Conservation (phyloP, 2,329 filamentous ascomycete species). For the Stachybotrys echinatus region DNA sequence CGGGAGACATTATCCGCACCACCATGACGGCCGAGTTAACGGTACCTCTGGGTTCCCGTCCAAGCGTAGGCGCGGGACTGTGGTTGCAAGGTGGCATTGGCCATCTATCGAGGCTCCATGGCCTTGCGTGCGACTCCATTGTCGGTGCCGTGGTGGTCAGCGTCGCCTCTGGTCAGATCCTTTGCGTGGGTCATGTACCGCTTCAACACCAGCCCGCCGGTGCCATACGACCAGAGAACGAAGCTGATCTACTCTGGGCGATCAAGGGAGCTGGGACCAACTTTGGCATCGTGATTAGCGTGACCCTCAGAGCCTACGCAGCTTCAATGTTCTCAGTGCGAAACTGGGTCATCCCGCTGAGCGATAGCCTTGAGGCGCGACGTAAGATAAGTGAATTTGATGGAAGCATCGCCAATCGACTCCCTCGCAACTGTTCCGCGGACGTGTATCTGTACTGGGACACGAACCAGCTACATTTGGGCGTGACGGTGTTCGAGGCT, state of each 20-base stretch:
- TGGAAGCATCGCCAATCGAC: slow-evolving; percentile 26
- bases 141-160: slow-evolving; percentile 55
- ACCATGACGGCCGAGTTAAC: slow-evolving; percentile 42
- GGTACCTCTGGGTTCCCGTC: slow-evolving; percentile 55
- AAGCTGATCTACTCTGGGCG: slow-evolving; percentile 50
- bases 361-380: slow-evolving; percentile 17
- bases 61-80: slow-evolving; percentile 57
- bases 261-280: slow-evolving; percentile 55
- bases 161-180: slow-evolving; percentile 37
- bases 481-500: slow-evolving; percentile 43
- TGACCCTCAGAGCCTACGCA: slow-evolving; percentile 41
- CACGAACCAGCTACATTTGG: slow-evolving; percentile 38
- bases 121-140: slow-evolving; percentile 55
- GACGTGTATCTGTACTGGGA: slow-evolving; percentile 54
- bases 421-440: slow-evolving; percentile 38
- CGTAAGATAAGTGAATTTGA: slow-evolving; percentile 34
- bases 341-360: slow-evolving; percentile 34
- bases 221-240: slow-evolving; percentile 38
- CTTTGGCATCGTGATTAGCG: slow-evolving; percentile 50
- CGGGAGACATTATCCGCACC: slow-evolving; percentile 45
- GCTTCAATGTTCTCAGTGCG: slow-evolving; percentile 33
- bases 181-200: slow-evolving; percentile 49
- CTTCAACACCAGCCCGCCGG: slow-evolving; percentile 31
- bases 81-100: slow-evolving; percentile 64
- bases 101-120: slow-evolving; percentile 48